Conservation (phyloP, 495 filamentous ascomycete species). For the Penicillium robsamsonii region DNA sequence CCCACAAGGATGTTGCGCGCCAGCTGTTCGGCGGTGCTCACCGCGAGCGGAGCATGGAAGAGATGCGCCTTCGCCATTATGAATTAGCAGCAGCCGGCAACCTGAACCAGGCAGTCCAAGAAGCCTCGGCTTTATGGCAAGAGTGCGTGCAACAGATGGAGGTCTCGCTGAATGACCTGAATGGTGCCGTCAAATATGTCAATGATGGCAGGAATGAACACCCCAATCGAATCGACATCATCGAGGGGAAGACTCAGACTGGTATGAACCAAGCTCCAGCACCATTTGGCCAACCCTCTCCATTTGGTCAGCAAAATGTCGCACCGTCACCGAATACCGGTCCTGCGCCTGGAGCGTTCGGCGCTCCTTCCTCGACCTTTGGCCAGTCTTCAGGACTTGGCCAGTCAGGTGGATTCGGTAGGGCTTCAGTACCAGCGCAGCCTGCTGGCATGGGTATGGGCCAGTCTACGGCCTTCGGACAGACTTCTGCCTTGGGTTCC, state of each 20-base stretch:
- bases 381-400: constrained; percentile 23
- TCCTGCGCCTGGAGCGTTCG: constrained; percentile 14
- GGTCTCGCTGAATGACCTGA: constrained; percentile 59
- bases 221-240: constrained; percentile 77
- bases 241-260: constrained; percentile 43
- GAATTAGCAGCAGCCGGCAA: constrained; percentile 57
- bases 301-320: constrained; percentile 35
- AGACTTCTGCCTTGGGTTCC: constrained; percentile 30
- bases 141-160: constrained; percentile 69
- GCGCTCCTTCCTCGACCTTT: constrained; percentile 22
- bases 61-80: constrained; percentile 70
- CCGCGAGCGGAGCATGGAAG: constrained; percentile 83
- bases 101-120: constrained; percentile 60
- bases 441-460: constrained; percentile 7
- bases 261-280: constrained; percentile 18
- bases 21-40: constrained; percentile 76
- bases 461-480: constrained; percentile 23
- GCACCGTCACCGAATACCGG: constrained; percentile 14
- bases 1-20: constrained; percentile 65
- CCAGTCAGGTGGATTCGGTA: constrained; percentile 26
- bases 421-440: constrained; percentile 29
- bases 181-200: constrained; percentile 72
- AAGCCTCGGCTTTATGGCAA: constrained; percentile 57
- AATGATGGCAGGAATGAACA: constrained; percentile 66
- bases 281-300: constrained; percentile 35